Evolutionary conservation across 208 protist genomes (phyloP), one percentile per base, ranked within the genome.

Genomic region (Blastocrithidia nonstop): DNA sequence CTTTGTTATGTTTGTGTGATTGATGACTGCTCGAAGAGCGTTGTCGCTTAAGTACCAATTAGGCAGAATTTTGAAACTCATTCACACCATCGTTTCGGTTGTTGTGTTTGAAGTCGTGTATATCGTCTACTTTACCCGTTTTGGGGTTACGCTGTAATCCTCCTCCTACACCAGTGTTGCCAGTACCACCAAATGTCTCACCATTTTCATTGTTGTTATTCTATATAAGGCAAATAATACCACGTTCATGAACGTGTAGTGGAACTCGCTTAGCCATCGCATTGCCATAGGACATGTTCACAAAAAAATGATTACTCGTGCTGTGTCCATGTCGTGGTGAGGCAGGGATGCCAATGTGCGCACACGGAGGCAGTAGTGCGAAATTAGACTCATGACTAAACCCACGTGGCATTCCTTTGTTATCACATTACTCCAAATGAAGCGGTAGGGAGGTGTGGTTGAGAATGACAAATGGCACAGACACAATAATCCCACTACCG

Each of bases 231-330:
- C 82, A 45, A 29, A 88, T 78, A 13, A 82, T 26, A 25, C 83
- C 75, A 23, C 74, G 59, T 54, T 79, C 70, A 45, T 87, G 78
- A 6, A 79, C 78, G 42, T 92, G 83, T 26, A 92, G 48, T 3
- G 83, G 83, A 13, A 92, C 51, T 20, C 53, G 62, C 52, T 31
- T 51, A 39, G 61, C 66, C n/a, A 45, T 11, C 45, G 66, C 60
- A 23, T 61, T 38, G 28, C 52, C 61, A 41, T 51, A 50, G 24
- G 55, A 57, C 16, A 91, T 19, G 46, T 71, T 80, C 13, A 91
- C 83, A 52, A 86, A 86, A 46, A 92, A 85, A 44, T 74, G 53
- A 20, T 72, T 64, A 15, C 66, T 54, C 23, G n/a, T n/a, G n/a
- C n/a, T n/a, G n/a, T 48, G 36, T n/a, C 52, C 33, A 15, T 44